Evolutionary conservation across 1,139 yeast genomes (phyloP), one percentile per base, ranked within the genome.

Genomic region (Yarrowia galli): DNA sequence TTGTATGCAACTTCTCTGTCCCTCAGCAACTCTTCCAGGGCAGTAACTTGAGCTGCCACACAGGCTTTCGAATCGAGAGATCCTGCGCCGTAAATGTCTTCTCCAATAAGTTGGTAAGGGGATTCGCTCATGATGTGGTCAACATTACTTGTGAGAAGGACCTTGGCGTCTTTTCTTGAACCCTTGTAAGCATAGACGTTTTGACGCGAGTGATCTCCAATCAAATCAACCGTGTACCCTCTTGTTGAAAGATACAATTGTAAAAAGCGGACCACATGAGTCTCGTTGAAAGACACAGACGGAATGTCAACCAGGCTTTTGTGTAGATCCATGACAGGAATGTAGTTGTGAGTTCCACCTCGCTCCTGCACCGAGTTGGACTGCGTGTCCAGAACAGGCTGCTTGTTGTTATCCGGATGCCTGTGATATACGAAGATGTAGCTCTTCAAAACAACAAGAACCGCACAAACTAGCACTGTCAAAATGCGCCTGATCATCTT

Each of bases 111-210:
- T 1, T 36, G 13, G 22, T 51, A 51, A 5, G 58, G 16, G 0
- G 42, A 3, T 4, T 18, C 25, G 8, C 22, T 15, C 3, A 5
- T 13, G 12, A 51, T 42, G 7, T 51, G 58, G 12, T 51, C 58
- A 7, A 51, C 40, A 10, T 51, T 35, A 8, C 58, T 51, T 1
- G 58, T 51, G 8, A 51, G 58, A 5, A 51, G 18, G 32, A 51
- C 58, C n/a, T 51, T 20, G 15, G 58, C 58, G 15, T 51, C 58
- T 20, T 35, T 22, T 8, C 58, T 22, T 5, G 18, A 3, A 15
- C 58, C 58, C 28, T 51, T 51, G 43, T 51, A 51, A 8, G 43
- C 58, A 16, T 51, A 51, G 4, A 51, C 25, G 42, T 51, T 51
- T 8, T 51, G 58, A 2, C 58, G 42, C 2, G 23, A 10, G 12